Percentiles rank a stretch among this genome's conserved stretches.
These are phyloP conservation scores for Aspergillus hortae DNA, from an alignment of 2,329 filamentous ascomycete genomes.

Conservation along the genomic window DNA sequence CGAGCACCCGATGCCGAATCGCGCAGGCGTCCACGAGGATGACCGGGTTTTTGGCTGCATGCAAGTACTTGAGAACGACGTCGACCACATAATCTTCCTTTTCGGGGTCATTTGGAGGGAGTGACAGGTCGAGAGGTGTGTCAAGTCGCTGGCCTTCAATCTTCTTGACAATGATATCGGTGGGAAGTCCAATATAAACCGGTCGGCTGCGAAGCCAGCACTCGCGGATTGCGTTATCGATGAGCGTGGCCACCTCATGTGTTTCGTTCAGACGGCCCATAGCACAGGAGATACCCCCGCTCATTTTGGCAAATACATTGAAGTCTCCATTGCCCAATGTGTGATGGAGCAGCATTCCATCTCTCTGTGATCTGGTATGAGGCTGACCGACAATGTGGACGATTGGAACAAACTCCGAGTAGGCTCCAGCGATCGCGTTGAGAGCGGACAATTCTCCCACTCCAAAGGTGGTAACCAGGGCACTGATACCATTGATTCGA, in stretches of 20 bases:
- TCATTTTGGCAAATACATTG: constrained; percentile 79
- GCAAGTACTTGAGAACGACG: constrained; percentile 69
- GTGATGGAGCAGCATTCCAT: constrained; percentile 56
- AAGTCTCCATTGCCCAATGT: constrained; percentile 76
- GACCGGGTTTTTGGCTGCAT: constrained; percentile 69
- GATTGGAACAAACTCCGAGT: constrained; percentile 68
- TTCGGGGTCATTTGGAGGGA: constrained; percentile 63
- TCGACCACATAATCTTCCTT: constrained; percentile 81
- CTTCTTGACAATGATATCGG: constrained; percentile 74
- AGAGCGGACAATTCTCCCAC: constrained; percentile 66
- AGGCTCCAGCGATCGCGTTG: constrained; percentile 71
- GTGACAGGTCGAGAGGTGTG: constrained; percentile 64
- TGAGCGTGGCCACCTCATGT: constrained; percentile 66
- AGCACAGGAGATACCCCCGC: constrained; percentile 65
- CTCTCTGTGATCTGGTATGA: constrained; percentile 44
- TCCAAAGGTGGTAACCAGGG: constrained; percentile 71
- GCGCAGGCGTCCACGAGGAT: constrained; percentile 82
- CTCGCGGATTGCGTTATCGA: constrained; percentile 72
- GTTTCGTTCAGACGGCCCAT: constrained; percentile 69
- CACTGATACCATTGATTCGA: constrained; percentile 66
- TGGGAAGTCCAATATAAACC: constrained; percentile 79
- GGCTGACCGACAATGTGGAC: constrained; percentile 60
- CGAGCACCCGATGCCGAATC: constrained; percentile 68
- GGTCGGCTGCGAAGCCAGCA: constrained; percentile 72
- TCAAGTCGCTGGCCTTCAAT: constrained; percentile 69